Conservation (phyloP, 495 filamentous ascomycete species). For the Annulohypoxylon moriforme region DNA sequence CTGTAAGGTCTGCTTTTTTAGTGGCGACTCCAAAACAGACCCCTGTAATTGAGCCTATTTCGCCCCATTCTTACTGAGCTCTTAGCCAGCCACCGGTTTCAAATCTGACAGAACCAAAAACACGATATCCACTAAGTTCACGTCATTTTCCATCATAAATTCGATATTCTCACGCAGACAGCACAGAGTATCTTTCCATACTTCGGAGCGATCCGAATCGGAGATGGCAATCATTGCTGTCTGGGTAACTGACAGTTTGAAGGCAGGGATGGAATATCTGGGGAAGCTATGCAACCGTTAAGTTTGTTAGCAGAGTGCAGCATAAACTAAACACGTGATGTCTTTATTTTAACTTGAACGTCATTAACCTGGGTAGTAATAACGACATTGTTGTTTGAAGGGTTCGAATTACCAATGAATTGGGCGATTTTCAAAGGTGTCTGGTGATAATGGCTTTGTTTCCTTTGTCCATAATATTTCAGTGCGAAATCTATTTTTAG, state of each 20-base stretch:
- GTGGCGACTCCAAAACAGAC: not conserved
- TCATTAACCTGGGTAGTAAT: not conserved
- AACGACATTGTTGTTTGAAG: not conserved
- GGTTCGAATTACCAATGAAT: not conserved
- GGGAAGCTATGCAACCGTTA: not conserved
- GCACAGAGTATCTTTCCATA: not conserved
- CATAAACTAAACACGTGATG: not conserved
- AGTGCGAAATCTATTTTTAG: not conserved
- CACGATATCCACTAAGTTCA: not conserved
- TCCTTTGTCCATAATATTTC: not conserved
- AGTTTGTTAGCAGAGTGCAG: not conserved
- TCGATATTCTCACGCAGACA: too few relatives aligned
- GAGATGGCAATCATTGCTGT: not conserved
- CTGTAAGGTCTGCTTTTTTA: not conserved
- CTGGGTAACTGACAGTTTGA: not conserved
- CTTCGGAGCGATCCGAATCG: not conserved
- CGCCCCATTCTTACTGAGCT: not conserved
- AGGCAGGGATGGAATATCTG: not conserved
- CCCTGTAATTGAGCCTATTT: conserved; percentile 9
- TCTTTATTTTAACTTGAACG: not conserved
- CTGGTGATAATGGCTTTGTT: not conserved
- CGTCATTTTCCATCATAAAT: not conserved
- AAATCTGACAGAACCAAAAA: not conserved
- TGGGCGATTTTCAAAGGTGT: not conserved
- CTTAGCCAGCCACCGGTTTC: not conserved